Conservation (phyloP, 306 rosid species). For the Erythrophleum fordii region DNA sequence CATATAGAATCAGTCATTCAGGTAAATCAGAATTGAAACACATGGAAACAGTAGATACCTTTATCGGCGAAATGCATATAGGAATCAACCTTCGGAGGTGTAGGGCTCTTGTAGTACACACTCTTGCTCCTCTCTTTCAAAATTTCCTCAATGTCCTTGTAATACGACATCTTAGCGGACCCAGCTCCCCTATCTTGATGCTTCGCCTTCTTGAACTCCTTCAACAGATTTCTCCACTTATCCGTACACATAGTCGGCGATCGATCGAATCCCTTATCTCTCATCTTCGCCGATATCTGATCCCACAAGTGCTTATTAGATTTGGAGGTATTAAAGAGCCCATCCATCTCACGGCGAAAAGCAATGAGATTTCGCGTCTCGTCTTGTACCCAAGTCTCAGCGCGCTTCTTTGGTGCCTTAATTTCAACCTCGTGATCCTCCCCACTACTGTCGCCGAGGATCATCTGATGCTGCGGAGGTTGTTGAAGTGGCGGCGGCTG, state of each 20-base stretch:
- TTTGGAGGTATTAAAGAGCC: slow-evolving; percentile 79
- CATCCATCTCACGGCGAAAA: slow-evolving; percentile 79
- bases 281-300: slow-evolving; percentile 87
- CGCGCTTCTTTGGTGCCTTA: slow-evolving; percentile 92
- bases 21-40: background rate
- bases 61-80: slow-evolving; percentile 84
- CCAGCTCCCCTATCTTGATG: slow-evolving; percentile 78
- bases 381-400: slow-evolving; percentile 97
- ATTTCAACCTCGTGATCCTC: slow-evolving; percentile 85
- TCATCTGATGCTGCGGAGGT: slow-evolving; percentile 54
- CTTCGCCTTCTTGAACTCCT: slow-evolving; percentile 95
- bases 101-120: slow-evolving; percentile 62
- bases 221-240: slow-evolving; percentile 91
- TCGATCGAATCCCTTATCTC: slow-evolving; percentile 88
- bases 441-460: slow-evolving; percentile 79
- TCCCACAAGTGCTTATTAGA: slow-evolving; percentile 97
- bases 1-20: background rate
- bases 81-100: slow-evolving; percentile 77
- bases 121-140: slow-evolving; percentile 72
- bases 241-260: slow-evolving; percentile 98
- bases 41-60: slow-evolving; percentile 43
- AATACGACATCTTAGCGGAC: slow-evolving; percentile 86
- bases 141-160: slow-evolving; percentile 91
- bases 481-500: slow-evolving; percentile 35
- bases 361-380: slow-evolving; percentile 81